Evolutionary conservation across 495 filamentous ascomycete genomes (phyloP), one percentile per base, ranked within the genome.

Genomic region (Penicillium coffeae): DNA sequence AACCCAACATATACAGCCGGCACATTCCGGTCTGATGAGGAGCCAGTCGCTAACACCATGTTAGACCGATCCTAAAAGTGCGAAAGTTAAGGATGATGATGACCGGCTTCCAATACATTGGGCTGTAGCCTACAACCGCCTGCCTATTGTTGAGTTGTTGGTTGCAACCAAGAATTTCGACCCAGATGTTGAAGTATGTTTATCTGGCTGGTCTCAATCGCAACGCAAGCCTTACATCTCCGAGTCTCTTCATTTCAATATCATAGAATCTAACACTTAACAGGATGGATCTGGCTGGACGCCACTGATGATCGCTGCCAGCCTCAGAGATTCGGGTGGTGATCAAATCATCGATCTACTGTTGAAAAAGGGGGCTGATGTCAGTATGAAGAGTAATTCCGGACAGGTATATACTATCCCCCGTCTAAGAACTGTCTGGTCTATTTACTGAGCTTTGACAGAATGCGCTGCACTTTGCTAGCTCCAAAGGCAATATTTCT

Each of bases 211-310:
- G n/a, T n/a, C n/a, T n/a, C n/a, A n/a, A n/a, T n/a, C n/a, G n/a
- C n/a, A n/a, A n/a, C n/a, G n/a, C n/a, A n/a, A n/a, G n/a, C n/a
- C n/a, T n/a, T n/a, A n/a, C n/a, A n/a, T n/a, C 3, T 16, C 16
- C 0, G 10, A 13, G 15, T 13, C 19, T 34, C 22, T 18, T 8
- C 27, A 2, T 39, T 3, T 7, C 19, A 12, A 16, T 33, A 18
- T 5, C 15, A 35, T 30, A 20, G 8, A 21, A 8, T 16, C 10
- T 14, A 37, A 37, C 15, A 13, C 4, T 5, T n/a, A 35, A 18
- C 52, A 89, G 82, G 93, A 98, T 63, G 90, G 84, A 14, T 84
- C 83, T 8, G 91, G 92, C 43, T 98, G 93, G 93, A 94, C 92
- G 9, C 86, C 89, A 1, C 74, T 96, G 19, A 96, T 96, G 91